A percentile compares a stretch with the other conserved stretches of the same genome.
Conservation (phyloP, 2,329 filamentous ascomycete species). For the Fusarium metavorans region DNA sequence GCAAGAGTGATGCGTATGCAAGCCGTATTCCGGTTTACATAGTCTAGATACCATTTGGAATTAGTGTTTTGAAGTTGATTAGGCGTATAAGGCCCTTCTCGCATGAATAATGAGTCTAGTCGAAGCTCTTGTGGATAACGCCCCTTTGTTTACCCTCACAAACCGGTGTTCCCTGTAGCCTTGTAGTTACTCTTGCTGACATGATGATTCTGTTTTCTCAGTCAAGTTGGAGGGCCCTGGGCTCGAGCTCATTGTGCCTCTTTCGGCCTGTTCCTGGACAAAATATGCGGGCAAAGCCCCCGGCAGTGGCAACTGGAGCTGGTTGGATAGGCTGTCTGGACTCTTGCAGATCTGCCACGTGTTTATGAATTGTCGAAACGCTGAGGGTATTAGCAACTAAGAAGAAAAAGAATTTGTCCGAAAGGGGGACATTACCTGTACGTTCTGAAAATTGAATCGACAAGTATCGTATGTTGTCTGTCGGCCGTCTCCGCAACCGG, state of each 20-base stretch:
- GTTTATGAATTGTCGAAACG: conserved; percentile 59
- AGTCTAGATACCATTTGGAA: neutral
- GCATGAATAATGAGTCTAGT: neutral
- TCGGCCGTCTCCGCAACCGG: conserved; percentile 24
- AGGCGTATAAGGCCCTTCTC: neutral
- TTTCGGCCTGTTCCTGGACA: conserved; percentile 35
- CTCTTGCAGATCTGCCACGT: conserved; percentile 60
- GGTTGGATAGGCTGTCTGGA: conserved; percentile 58
- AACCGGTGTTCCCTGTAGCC: too few species aligned
- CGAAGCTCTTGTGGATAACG: neutral
- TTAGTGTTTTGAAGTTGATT: neutral
- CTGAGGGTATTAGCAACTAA: conserved; percentile 39
- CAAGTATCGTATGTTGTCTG: conserved; percentile 60
- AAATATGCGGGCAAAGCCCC: conserved; percentile 47
- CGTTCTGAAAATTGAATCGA: conserved; percentile 62
- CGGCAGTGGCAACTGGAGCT: conserved; percentile 60
- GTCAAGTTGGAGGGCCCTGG: conserved; percentile 32
- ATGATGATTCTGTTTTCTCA: neutral
- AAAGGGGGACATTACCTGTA: conserved; percentile 51
- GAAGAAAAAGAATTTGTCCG: conserved; percentile 3
- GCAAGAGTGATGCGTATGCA: conserved; percentile 49
- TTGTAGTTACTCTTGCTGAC: neutral
- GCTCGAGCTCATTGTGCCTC: conserved; percentile 34
- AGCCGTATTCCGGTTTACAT: conserved; percentile 53
- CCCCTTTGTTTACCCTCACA: neutral